Percentiles rank a stretch among this genome's conserved stretches.
Conservation (phyloP, 2,329 filamentous ascomycete species). For the Claviceps citrina region DNA sequence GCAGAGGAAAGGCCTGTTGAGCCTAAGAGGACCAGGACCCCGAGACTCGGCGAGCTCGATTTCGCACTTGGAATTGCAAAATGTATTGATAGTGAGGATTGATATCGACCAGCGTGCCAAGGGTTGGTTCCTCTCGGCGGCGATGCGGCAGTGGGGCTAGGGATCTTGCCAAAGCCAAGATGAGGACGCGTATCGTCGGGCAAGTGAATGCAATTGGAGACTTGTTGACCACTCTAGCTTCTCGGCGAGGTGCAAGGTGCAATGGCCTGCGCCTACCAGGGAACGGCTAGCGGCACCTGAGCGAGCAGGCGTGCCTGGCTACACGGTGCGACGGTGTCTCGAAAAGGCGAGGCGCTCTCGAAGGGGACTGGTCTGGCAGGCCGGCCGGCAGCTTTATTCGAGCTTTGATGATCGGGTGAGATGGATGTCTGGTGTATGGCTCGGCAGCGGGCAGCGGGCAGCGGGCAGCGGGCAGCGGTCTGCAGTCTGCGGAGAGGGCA, state of each 20-base stretch:
- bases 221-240: conserved; percentile 1
- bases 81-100: no score
- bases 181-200: neutral
- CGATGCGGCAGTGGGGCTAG: neutral
- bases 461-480: neutral
- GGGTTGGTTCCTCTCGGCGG: neutral
- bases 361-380: neutral
- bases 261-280: conserved; percentile 2
- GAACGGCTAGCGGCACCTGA: conserved; percentile 6
- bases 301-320: conserved; percentile 5
- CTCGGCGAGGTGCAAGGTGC: conserved; percentile 2
- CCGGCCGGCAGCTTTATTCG: neutral
- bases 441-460: neutral
- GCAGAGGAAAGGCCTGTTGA: neutral
- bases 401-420: neutral
- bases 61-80: neutral
- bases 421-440: neutral
- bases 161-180: neutral
- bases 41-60: neutral
- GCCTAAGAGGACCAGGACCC: neutral
- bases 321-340: conserved; percentile 7
- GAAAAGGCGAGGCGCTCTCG: conserved; percentile 1
- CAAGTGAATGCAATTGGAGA: neutral
- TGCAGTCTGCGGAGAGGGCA: neutral
- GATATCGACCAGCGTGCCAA: neutral